Base-by-base conservation (phyloP, 1,284 basidiomycete genomes). In the Earliella scabrosa region DNA sequence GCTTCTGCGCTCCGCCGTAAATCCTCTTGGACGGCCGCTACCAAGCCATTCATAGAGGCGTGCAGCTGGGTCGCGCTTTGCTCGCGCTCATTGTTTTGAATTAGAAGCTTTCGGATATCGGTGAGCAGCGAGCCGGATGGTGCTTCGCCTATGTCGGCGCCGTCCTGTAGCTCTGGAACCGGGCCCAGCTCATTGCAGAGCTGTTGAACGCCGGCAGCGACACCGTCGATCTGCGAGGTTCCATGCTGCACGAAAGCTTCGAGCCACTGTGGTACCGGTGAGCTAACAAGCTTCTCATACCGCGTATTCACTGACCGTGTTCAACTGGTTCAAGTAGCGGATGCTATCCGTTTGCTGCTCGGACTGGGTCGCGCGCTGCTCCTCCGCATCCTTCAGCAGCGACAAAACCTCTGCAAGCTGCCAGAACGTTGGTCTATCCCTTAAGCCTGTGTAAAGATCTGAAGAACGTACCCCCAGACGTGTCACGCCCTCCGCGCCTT, bases 211-310 rank as follows among this genome's bases (percentile, higher is more conserved):
- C 82, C 81, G 20, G 75, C 74, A 8, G 83, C 81, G 32, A 93
- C 78, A 26, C 73, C 73, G 64, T 88, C 82, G 26, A 92, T 85
- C 59, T 93, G 88, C 16, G 79, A 79, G 0, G 87, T 86, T 8
- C 87, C 86, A 50, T 87, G 86, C 43, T 83, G 83, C 36, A 93
- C 89, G 67, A 93, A 93, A 3, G 85, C 77, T 63, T 93, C 91
- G 27, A 95, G 79, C 92, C 92, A 95, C 88, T 91, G 44, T 4
- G 23, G n/a, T 16, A 2, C 6, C 23, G 45, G 27, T 32, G 13
- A 50, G 21, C n/a, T n/a, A n/a, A n/a, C n/a, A n/a, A n/a, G n/a
- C n/a, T n/a, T n/a, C n/a, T n/a, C n/a, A n/a, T n/a, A n/a, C n/a
- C n/a, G n/a, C n/a, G n/a, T n/a, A n/a, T n/a, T n/a, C 32, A 68